Conservation (phyloP, 2,329 filamentous ascomycete genomes). For the Sarocladiaceae sp. region DNA sequence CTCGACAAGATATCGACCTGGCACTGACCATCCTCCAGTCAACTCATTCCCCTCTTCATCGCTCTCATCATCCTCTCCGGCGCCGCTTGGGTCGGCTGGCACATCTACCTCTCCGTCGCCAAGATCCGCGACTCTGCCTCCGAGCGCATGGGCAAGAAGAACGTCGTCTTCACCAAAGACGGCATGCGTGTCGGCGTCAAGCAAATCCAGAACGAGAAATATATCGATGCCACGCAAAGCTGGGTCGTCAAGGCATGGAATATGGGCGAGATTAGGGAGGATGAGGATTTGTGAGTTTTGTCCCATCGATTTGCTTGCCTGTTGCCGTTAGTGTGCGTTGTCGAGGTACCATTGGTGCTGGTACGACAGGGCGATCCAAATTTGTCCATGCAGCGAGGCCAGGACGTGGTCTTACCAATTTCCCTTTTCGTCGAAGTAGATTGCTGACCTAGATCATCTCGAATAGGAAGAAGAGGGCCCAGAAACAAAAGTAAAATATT, state of each 20-base stretch:
- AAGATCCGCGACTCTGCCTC: slow-evolving; percentile 63
- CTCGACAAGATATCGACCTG: slow-evolving; percentile 9
- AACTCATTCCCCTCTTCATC: slow-evolving; percentile 64
- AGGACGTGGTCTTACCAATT: neutral
- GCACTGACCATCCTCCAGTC: slow-evolving; percentile 29
- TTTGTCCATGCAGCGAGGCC: no score
- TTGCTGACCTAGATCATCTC: neutral
- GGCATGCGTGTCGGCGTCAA: slow-evolving; percentile 69
- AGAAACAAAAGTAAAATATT: neutral
- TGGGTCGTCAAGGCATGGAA: slow-evolving; percentile 66
- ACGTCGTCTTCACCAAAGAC: slow-evolving; percentile 72
- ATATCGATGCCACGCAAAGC: slow-evolving; percentile 70
- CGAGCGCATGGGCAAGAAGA: slow-evolving; percentile 70
- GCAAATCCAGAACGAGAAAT: slow-evolving; percentile 63
- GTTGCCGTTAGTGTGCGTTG: neutral
- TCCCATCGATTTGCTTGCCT: neutral
- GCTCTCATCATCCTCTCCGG: slow-evolving; percentile 59
- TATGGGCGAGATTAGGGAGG: slow-evolving; percentile 31
- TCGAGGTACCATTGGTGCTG: no score
- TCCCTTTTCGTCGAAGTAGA: neutral
- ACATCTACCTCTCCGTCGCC: slow-evolving; percentile 64
- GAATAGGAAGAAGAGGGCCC: neutral
- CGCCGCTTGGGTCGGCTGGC: slow-evolving; percentile 64
- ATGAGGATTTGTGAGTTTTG: slow-evolving; percentile 17
- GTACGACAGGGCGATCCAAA: no score